Evolutionary conservation across 192 early-diverging fungal genomes (phyloP).

Genomic region (Funneliformis geosporum): DNA sequence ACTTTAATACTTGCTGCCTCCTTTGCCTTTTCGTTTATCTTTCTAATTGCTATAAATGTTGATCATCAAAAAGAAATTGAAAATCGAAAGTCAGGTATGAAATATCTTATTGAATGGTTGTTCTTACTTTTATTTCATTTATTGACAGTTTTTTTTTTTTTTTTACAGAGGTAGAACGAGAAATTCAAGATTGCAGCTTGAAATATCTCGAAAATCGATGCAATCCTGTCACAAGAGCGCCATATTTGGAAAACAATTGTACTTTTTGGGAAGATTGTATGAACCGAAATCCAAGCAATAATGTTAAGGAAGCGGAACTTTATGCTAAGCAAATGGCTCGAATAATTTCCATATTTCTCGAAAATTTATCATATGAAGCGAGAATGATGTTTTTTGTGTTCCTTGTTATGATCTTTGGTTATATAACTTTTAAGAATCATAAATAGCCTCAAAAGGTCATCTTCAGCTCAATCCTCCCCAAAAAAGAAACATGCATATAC

Average conservation of each 20-base stretch:
- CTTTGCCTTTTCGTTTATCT: background rate
- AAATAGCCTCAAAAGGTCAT: background rate
- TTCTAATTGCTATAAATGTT: background rate
- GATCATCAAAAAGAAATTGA: background rate
- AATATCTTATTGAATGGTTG: background rate
- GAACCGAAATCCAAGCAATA: background rate
- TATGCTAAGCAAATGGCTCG: background rate
- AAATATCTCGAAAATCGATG: background rate
- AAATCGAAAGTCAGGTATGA: background rate
- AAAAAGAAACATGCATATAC: too few species aligned
- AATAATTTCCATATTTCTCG: background rate
- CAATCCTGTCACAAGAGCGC: background rate
- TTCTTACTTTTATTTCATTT: background rate
- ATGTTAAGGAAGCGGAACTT: background rate
- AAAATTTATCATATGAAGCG: background rate
- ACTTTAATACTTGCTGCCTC: background rate
- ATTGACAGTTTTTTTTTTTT: background rate
- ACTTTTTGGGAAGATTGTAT: slow-evolving; percentile 5
- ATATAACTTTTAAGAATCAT: background rate
- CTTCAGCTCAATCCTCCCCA: too few species aligned
- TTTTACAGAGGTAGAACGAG: background rate
- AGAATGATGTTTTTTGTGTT: background rate
- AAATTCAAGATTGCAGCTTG: background rate
- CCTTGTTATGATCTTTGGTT: background rate
- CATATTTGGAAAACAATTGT: slow-evolving; percentile 13